Base-by-base conservation (phyloP, 495 filamentous ascomycete genomes). In the Tirmania nivea region DNA sequence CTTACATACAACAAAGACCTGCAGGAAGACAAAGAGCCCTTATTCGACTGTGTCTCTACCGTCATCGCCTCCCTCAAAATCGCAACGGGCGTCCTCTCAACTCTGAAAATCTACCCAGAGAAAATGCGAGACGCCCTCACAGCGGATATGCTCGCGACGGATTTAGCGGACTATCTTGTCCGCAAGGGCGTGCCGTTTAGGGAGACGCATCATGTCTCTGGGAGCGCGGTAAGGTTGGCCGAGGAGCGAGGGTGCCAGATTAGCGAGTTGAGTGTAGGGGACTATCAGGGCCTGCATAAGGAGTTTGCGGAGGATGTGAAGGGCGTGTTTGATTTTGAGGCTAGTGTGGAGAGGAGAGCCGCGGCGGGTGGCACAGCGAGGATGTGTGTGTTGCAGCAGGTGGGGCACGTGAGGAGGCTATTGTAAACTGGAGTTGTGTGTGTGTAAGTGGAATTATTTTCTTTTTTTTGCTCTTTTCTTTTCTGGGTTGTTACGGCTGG, bases 1-100 rank as follows among this genome's bases (percentile, higher is more conserved):
- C 83, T 78, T 21, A 92, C 86, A 7, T 95, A 94, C 73, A 93
- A 95, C 72, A 93, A 94, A 71, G 84, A 94, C 64, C 71, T 94
- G 14, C 89, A 96, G 68, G 89, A 95, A 69, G 81, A 77, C 55
- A 79, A 86, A 57, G 85, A 94, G 71, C 82, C 83, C 45, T 75
- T 96, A 66, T 75, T 96, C 31, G 84, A 94, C 68, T 79, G 80
- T 64, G 75, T 92, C 66, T 86, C 87, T 70, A 94, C 88, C 10
- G 77, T 93, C 50, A 73, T 73, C 49, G 83, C 92, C 72, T 86
- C 81, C 66, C 75, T 93, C 55, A 80, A 81, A 63, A 94, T 96
- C 60, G 83, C 63, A 0, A 61, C 66, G 9, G 60, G 66, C 12
- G 59, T 62, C 8, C 52, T 68, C 10, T 56, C 57, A 10, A 69